These are phyloP conservation scores for Margaritispora aquatica DNA, from an alignment of 495 filamentous ascomycete species.

Conservation along the genomic window DNA sequence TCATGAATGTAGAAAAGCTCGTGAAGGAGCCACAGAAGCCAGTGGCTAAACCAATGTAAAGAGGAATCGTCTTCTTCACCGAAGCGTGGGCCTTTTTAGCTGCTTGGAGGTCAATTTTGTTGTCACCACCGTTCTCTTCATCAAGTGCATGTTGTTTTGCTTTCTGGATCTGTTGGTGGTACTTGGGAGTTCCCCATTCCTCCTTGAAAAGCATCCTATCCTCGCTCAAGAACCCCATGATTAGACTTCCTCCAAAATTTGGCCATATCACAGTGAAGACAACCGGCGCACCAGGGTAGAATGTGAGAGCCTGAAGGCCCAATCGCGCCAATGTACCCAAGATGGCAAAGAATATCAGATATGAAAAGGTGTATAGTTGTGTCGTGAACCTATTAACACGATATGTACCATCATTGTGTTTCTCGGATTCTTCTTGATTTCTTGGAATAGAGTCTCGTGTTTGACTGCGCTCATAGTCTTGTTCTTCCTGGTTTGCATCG, in stretches of 20 bases:
- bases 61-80: constrained; percentile 75
- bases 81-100: constrained; percentile 46
- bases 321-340: constrained; percentile 81
- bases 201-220: constrained; percentile 70
- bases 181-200: constrained; percentile 47
- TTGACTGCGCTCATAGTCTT: constrained; percentile 18
- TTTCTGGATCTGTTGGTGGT: constrained; percentile 27
- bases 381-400: constrained; percentile 51
- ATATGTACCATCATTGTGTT: not conserved
- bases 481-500: constrained; percentile 15
- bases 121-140: constrained; percentile 25
- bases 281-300: constrained; percentile 72
- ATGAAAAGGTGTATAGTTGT: constrained; percentile 68
- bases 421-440: constrained; percentile 3
- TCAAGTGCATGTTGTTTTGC: constrained; percentile 26
- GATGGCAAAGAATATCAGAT: constrained; percentile 83
- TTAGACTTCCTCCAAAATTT: constrained; percentile 74
- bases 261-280: constrained; percentile 78
- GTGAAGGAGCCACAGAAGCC: constrained; percentile 94
- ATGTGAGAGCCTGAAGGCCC: constrained; percentile 74
- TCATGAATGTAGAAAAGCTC: constrained; percentile 84
- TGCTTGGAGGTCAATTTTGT: constrained; percentile 28
- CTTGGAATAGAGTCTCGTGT: constrained; percentile 17
- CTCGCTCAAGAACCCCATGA: constrained; percentile 84
- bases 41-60: constrained; percentile 87